A percentile compares a stretch with the other conserved stretches of the same genome.
These are phyloP conservation scores for Lasiodiplodia sp. DNA, from an alignment of 2,329 filamentous ascomycete genomes.

Conservation along the genomic window DNA sequence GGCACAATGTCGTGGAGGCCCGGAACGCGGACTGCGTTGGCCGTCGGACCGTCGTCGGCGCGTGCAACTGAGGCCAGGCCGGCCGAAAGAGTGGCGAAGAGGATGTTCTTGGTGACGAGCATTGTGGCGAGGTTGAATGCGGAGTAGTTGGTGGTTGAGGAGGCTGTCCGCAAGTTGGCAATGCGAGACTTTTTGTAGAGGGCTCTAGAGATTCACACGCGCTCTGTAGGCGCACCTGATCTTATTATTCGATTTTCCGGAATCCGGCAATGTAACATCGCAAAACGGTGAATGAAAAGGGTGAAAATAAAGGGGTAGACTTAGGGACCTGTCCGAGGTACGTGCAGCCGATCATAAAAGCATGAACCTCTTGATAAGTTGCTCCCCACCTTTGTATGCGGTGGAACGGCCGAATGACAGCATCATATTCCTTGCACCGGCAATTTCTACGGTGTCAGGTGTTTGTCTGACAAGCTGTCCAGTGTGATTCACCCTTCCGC, in stretches of 20 bases:
- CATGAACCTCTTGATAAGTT: not conserved
- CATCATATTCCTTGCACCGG: not conserved
- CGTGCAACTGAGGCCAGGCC: constrained; percentile 56
- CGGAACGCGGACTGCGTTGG: constrained; percentile 64
- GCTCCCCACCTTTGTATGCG: not conserved
- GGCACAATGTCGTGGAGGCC: constrained; percentile 55
- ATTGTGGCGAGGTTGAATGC: constrained; percentile 36
- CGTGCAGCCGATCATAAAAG: constrained; percentile 11
- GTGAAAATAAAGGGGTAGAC: constrained; percentile 6
- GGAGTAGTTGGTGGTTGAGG: not conserved
- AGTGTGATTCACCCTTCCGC: too few species aligned
- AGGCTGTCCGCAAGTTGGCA: not conserved
- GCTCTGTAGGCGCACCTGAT: not conserved
- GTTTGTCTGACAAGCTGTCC: too few species aligned
- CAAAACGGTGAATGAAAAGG: constrained; percentile 1
- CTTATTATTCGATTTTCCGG: not conserved
- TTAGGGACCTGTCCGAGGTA: not conserved
- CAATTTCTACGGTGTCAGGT: too few species aligned
- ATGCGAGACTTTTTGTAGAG: not conserved
- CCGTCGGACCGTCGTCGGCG: constrained; percentile 44
- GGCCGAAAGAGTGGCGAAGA: constrained; percentile 60
- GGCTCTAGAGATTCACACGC: not conserved
- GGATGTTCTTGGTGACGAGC: constrained; percentile 46
- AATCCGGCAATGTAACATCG: not conserved
- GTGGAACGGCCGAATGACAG: not conserved